phyloP scores from a whole-genome alignment of 768 basidiomycete species.

The Suillus alpinus region DNA sequence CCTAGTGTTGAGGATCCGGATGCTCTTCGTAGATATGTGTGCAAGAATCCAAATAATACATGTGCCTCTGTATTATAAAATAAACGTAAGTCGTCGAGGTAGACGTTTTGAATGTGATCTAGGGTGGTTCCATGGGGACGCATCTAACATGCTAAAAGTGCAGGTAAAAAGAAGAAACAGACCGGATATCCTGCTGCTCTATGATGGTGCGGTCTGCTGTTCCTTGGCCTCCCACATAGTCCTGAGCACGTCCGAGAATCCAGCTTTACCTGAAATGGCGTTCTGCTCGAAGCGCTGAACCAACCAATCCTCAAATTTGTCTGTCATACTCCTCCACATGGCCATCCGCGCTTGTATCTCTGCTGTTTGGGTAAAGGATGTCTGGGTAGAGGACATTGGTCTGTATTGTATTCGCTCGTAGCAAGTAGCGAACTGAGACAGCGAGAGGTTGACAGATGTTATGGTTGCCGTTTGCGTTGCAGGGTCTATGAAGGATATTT shows the following conservation, averaged over 20 bases:
- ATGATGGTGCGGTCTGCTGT: conserved; percentile 35
- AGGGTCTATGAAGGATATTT: conserved; percentile 92
- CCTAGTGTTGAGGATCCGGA: neutral
- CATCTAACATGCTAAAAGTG: conserved; percentile 19
- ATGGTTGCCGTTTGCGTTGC: conserved; percentile 75
- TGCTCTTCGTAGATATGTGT: neutral
- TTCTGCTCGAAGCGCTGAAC: conserved; percentile 90
- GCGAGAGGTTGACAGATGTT: conserved; percentile 88
- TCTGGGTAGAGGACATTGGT: conserved; percentile 61
- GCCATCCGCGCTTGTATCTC: conserved; percentile 83
- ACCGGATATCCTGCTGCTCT: conserved; percentile 8
- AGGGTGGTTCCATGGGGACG: conserved; percentile 8
- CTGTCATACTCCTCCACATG: conserved; percentile 78
- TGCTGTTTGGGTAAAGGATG: conserved; percentile 85
- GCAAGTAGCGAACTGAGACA: conserved; percentile 93
- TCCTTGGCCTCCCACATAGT: conserved; percentile 76
- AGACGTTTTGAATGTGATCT: conserved; percentile 24
- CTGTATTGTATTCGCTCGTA: conserved; percentile 87
- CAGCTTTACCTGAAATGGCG: conserved; percentile 83
- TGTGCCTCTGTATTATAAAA: conserved; percentile 25
- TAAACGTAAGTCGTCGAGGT: conserved; percentile 22
- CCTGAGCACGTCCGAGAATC: conserved; percentile 85
- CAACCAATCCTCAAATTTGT: conserved; percentile 82
- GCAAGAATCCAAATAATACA: conserved; percentile 12
- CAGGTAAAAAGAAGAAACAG: conserved; percentile 9